Conservation (phyloP, 345 rosid genomes). For the Citrus cavaleriei region DNA sequence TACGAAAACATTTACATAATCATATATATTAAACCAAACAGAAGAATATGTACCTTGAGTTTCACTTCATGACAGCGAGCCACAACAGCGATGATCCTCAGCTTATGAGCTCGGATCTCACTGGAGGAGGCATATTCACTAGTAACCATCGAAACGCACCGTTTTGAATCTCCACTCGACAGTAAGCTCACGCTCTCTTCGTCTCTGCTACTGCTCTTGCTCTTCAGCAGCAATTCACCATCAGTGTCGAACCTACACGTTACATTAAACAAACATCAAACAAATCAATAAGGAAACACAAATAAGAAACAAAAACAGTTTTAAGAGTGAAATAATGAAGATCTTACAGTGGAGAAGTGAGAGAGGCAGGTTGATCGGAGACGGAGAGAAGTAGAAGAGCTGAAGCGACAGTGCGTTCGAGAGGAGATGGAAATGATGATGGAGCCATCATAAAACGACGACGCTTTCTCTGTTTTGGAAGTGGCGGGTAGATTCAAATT, state of each 20-base stretch:
- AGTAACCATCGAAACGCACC: slow-evolving; percentile 37
- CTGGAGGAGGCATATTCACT: slow-evolving; percentile 36
- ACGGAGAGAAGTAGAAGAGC: slow-evolving; percentile 75
- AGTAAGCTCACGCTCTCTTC: slow-evolving; percentile 40
- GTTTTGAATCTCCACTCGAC: slow-evolving; percentile 27
- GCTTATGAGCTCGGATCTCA: slow-evolving; percentile 26
- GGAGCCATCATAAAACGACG: slow-evolving; percentile 19
- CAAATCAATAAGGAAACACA: not conserved
- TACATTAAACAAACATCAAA: not conserved
- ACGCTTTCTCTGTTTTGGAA: slow-evolving; percentile 15
- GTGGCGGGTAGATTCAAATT: slow-evolving; percentile 51
- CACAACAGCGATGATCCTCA: slow-evolving; percentile 27
- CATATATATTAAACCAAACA: not conserved
- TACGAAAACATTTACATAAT: not conserved
- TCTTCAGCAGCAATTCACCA: slow-evolving; percentile 9
- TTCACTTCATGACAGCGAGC: slow-evolving; percentile 38
- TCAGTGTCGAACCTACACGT: slow-evolving; percentile 23
- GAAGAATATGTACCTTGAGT: slow-evolving; percentile 43
- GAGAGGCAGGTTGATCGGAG: slow-evolving; percentile 11
- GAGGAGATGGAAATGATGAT: slow-evolving; percentile 53
- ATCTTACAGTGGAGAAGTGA: slow-evolving; percentile 30
- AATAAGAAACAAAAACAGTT: not conserved
- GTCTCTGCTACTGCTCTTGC: slow-evolving; percentile 12
- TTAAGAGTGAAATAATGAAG: not conserved
- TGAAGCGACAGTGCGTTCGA: slow-evolving; percentile 66